Evolutionary conservation across 257 asterid genomes (phyloP).

Genomic region (Solanum chiquidenum): DNA sequence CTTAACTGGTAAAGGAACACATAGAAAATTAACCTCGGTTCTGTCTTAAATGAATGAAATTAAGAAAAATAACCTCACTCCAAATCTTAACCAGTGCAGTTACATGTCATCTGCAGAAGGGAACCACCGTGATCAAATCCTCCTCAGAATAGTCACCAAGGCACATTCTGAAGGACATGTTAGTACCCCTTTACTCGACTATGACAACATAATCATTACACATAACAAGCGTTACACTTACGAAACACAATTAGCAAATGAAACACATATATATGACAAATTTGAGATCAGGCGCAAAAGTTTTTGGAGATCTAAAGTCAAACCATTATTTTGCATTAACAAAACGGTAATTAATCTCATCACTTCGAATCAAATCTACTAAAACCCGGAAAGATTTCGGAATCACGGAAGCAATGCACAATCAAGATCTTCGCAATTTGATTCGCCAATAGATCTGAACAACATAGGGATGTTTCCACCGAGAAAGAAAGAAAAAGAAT

Average conservation of each 20-base stretch:
- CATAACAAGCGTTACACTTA: neutral
- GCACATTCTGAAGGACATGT: neutral
- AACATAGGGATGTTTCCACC: neutral
- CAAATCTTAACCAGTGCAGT: neutral
- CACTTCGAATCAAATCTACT: neutral
- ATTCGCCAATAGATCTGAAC: neutral
- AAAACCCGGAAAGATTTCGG: neutral
- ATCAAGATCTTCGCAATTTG: neutral
- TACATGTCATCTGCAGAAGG: neutral
- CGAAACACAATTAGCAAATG: neutral
- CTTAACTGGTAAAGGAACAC: neutral
- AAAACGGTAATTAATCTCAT: neutral
- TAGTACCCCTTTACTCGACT: neutral
- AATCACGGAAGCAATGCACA: neutral
- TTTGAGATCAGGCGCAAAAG: neutral
- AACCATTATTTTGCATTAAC: neutral
- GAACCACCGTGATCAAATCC: neutral
- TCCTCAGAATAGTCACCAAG: neutral
- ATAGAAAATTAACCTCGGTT: neutral
- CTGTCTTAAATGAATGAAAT: neutral
- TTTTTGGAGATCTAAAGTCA: neutral
- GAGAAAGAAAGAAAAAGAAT: neutral
- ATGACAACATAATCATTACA: neutral
- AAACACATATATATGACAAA: neutral
- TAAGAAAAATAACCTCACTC: neutral